Evolutionary conservation across 805 yeast genomes (phyloP).

Genomic region (Yarrowia alimentaria): DNA sequence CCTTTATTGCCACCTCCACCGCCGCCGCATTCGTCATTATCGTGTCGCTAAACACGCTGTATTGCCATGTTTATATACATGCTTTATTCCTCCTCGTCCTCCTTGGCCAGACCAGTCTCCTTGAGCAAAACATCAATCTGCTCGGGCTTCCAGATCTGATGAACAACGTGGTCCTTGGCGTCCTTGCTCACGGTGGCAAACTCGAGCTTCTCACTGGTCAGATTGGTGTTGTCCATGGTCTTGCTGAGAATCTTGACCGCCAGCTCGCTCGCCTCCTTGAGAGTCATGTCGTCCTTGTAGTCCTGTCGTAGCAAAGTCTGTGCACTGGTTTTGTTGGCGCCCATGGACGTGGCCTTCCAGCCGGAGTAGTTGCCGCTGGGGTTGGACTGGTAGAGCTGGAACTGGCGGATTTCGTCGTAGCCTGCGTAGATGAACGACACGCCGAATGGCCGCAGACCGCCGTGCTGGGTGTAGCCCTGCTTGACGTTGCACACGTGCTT

Average conservation of each 20-base stretch:
- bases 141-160: constrained; percentile 74
- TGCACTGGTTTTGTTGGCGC: constrained; percentile 94
- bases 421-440: constrained; percentile 97
- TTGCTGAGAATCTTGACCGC: constrained; percentile 90
- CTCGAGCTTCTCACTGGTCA: constrained; percentile 87
- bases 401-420: constrained; percentile 82
- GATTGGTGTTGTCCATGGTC: constrained; percentile 85
- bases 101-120: constrained; percentile 65
- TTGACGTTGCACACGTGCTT: constrained; percentile 87
- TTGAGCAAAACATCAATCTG: constrained; percentile 75
- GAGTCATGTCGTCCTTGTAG: constrained; percentile 72
- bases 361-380: constrained; percentile 98
- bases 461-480: constrained; percentile 98
- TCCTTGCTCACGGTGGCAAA: constrained; percentile 71
- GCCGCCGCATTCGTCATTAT: no score
- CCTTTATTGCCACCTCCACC: no score
- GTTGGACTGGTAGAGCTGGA: constrained; percentile 90
- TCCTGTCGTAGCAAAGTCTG: constrained; percentile 95
- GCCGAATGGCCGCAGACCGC: constrained; percentile 98
- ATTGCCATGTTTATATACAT: constrained; percentile 31
- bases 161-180: constrained; percentile 52
- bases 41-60: not conserved
- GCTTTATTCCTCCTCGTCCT: constrained; percentile 51
- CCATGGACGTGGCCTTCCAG: constrained; percentile 97
- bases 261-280: constrained; percentile 71